These are phyloP conservation scores for Stagonosporopsis tanaceti DNA, from an alignment of 2,329 filamentous ascomycete genomes.

Conservation along the genomic window DNA sequence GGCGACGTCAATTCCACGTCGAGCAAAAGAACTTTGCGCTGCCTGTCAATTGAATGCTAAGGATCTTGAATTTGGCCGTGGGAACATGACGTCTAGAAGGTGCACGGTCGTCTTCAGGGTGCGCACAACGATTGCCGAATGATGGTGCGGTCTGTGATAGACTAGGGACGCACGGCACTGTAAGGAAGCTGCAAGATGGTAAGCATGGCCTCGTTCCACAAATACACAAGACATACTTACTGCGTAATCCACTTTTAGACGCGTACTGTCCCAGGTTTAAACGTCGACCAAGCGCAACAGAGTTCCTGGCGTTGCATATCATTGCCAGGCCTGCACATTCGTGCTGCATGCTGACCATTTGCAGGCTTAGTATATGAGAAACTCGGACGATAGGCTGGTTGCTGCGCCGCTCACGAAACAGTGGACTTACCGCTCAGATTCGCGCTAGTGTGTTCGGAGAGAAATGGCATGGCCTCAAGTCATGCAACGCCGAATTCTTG, in stretches of 20 bases:
- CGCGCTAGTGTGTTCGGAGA: conserved; percentile 8
- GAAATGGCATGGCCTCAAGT: conserved; percentile 9
- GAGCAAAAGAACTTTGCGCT: background rate
- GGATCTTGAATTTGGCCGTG: conserved; percentile 1
- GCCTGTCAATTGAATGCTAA: conserved; percentile 5
- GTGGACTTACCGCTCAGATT: conserved; percentile 10
- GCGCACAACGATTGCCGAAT: conserved; percentile 14
- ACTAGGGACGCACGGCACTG: conserved; percentile 13
- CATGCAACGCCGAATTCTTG: conserved; percentile 16
- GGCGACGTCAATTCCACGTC: conserved; percentile 8
- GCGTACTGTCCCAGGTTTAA: conserved; percentile 10
- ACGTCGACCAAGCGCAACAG: conserved; percentile 2
- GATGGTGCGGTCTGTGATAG: conserved; percentile 5
- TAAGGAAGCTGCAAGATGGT: conserved; percentile 17
- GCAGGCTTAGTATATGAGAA: conserved; percentile 10
- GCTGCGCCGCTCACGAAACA: conserved; percentile 13
- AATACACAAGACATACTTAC: conserved; percentile 9
- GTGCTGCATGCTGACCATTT: conserved; percentile 16
- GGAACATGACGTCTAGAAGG: conserved; percentile 10
- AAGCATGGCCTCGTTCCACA: conserved; percentile 12
- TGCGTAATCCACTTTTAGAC: conserved; percentile 12
- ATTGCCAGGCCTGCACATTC: conserved; percentile 14
- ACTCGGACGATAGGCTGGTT: conserved; percentile 6
- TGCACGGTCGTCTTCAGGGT: conserved; percentile 8
- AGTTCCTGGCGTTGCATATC: conserved; percentile 19